These are phyloP conservation scores for Blastomyces parvus DNA, from an alignment of 2,329 filamentous ascomycete genomes.

Conservation along the genomic window DNA sequence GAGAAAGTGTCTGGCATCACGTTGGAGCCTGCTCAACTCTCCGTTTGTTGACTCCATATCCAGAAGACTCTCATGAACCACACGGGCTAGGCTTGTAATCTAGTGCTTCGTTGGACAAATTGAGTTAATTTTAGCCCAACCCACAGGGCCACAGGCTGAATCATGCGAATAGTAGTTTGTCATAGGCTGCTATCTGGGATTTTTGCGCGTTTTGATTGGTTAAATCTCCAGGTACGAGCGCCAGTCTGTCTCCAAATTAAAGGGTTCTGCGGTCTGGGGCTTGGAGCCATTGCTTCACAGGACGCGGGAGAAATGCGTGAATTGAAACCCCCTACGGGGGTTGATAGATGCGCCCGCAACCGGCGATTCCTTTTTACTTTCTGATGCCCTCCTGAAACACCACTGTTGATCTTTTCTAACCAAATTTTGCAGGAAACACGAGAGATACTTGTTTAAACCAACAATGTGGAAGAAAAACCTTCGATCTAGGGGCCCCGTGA, in stretches of 20 bases:
- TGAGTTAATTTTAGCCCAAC: neutral
- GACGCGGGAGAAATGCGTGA: neutral
- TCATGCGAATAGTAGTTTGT: neutral
- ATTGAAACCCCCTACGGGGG: neutral
- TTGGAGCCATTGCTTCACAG: slow-evolving; percentile 6
- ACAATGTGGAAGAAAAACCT: slow-evolving; percentile 49
- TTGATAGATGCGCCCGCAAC: neutral
- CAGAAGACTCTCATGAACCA: neutral
- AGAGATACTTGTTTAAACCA: neutral
- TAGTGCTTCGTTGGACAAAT: neutral
- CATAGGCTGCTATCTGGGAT: neutral
- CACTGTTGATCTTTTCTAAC: slow-evolving; percentile 9
- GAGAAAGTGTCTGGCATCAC: neutral
- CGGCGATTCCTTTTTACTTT: neutral
- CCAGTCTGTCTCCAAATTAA: slow-evolving; percentile 5
- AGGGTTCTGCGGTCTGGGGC: neutral
- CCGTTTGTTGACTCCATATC: too few relatives aligned
- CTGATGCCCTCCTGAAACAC: neutral
- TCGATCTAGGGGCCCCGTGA: slow-evolving; percentile 36
- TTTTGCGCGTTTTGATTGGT: neutral
- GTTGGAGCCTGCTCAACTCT: neutral
- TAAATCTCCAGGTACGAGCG: too few relatives aligned
- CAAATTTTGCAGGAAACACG: neutral
- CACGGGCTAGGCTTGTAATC: neutral
- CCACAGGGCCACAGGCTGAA: neutral